Conservation (phyloP, 768 basidiomycete genomes). For the Leccinum obscurum region DNA sequence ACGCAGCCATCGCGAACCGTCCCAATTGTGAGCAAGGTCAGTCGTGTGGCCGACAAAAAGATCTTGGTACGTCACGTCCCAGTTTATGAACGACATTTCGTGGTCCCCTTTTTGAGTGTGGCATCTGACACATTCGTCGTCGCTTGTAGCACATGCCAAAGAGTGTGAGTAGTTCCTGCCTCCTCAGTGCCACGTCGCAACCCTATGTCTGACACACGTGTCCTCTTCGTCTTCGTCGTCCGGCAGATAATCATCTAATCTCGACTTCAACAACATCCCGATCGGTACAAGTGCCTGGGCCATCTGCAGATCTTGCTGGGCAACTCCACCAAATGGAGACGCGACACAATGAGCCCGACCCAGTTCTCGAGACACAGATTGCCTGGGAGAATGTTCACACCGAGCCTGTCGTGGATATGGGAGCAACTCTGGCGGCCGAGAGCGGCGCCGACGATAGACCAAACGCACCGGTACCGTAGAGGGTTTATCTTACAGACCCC, state of each 20-base stretch:
- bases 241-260: slow-evolving; percentile 43
- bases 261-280: slow-evolving; percentile 4
- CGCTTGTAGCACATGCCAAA: slow-evolving; percentile 59
- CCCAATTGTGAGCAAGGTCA: slow-evolving; percentile 70
- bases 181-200: neutral
- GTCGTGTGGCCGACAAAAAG: slow-evolving; percentile 59
- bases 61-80: slow-evolving; percentile 51
- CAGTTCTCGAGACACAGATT: neutral
- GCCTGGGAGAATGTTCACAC: slow-evolving; percentile 5
- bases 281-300: slow-evolving; percentile 3
- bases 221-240: neutral
- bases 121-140: slow-evolving; percentile 12
- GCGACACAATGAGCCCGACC: slow-evolving; percentile 3
- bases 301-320: slow-evolving; percentile 2
- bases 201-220: neutral
- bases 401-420: neutral
- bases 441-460: slow-evolving; percentile 5
- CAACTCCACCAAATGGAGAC: slow-evolving; percentile 2
- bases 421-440: neutral
- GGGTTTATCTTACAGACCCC: neutral
- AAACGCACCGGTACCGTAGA: neutral
- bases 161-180: slow-evolving; percentile 56
- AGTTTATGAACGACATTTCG: neutral
- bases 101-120: slow-evolving; percentile 1
- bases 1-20: slow-evolving; percentile 52